phyloP scores from a whole-genome alignment of 1,284 basidiomycete genomes.

The Hymenochaete sp. region DNA sequence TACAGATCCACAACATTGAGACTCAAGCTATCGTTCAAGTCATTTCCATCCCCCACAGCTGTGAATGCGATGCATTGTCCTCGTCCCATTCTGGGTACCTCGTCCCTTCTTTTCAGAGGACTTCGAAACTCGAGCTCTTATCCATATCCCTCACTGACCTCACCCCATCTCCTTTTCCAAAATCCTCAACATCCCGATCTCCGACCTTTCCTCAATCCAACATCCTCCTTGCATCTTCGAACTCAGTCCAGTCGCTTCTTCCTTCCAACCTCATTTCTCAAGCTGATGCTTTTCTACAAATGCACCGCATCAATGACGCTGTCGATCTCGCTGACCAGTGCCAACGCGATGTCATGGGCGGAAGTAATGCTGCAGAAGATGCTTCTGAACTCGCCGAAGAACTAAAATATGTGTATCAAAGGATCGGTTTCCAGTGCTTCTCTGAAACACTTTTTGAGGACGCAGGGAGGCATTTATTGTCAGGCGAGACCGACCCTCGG shows the following conservation, averaged over 20 bases:
- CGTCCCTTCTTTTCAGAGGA: slow-evolving; percentile 14
- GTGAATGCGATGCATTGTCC: neutral
- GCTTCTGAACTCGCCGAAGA: slow-evolving; percentile 37
- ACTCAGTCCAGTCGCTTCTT: slow-evolving; percentile 58
- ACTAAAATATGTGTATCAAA: slow-evolving; percentile 66
- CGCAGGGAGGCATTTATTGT: slow-evolving; percentile 64
- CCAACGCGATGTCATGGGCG: slow-evolving; percentile 39
- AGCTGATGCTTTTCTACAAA: slow-evolving; percentile 59
- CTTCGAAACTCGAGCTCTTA: slow-evolving; percentile 12
- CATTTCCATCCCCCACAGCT: slow-evolving; percentile 28
- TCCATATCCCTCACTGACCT: slow-evolving; percentile 2
- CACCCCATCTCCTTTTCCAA: neutral
- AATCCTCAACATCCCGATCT: slow-evolving; percentile 12
- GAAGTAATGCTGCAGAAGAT: slow-evolving; percentile 31
- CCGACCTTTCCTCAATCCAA: slow-evolving; percentile 48
- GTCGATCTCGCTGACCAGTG: slow-evolving; percentile 52
- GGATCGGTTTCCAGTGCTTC: slow-evolving; percentile 67
- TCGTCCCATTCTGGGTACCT: slow-evolving; percentile 11
- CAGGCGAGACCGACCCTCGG: slow-evolving; percentile 68
- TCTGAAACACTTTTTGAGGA: slow-evolving; percentile 67
- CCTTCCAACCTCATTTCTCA: slow-evolving; percentile 68
- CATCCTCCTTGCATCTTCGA: slow-evolving; percentile 53
- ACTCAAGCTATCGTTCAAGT: slow-evolving; percentile 70
- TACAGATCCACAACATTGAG: slow-evolving; percentile 75
- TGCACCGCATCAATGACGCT: slow-evolving; percentile 57